Evolutionary conservation across 108 stramenopile species (phyloP).

Genomic region (Fistulifera solaris): DNA sequence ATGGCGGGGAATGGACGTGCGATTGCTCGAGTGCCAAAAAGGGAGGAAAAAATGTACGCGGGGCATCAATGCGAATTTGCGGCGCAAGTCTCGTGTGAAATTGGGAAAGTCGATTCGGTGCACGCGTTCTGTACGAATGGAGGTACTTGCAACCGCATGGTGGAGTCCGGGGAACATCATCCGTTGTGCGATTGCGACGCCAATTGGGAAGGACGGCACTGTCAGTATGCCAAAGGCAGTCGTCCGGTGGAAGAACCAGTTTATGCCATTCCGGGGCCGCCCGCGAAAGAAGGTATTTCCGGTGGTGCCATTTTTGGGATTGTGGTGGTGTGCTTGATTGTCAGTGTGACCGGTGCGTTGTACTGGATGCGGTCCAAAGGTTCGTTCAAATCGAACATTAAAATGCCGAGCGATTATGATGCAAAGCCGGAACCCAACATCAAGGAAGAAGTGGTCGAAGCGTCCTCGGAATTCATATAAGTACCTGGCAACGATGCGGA

Average conservation of each 20-base stretch:
- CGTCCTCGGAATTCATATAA: too few species aligned
- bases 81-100: slow-evolving; percentile 4
- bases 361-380: not conserved
- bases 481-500: too few species aligned
- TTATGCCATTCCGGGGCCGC: not conserved
- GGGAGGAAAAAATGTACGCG: not conserved
- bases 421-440: not conserved
- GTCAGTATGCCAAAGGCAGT: slow-evolving; percentile 10
- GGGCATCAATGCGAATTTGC: slow-evolving; percentile 1
- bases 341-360: not conserved
- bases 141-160: not conserved
- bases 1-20: not conserved
- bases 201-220: slow-evolving; percentile 10
- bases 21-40: not conserved
- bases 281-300: not conserved
- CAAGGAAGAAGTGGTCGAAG: too few species aligned
- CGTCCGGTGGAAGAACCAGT: not conserved
- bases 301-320: not conserved
- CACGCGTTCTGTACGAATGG: slow-evolving; percentile 13
- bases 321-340: not conserved
- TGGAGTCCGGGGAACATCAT: not conserved
- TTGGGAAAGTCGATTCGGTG: not conserved
- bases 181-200: slow-evolving; percentile 1
- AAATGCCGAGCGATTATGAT: not conserved
- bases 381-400: not conserved